Conservation (phyloP, 306 rosid species). For the Senna tora region DNA sequence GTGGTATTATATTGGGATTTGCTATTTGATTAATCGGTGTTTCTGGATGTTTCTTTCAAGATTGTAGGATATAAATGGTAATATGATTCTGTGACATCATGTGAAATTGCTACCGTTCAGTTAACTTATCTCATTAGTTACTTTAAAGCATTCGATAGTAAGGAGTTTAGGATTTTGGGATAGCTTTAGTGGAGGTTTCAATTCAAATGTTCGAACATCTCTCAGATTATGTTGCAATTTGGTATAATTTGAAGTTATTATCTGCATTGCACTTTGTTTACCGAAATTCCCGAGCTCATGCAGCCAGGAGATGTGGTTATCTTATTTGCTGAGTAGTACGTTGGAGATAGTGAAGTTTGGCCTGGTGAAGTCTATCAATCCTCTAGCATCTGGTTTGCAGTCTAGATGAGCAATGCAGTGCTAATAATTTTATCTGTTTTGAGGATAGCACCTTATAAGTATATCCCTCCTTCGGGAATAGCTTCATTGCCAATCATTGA, state of each 20-base stretch:
- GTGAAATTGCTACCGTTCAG: background rate
- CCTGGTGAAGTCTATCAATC: slow-evolving; percentile 1
- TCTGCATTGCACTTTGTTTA: background rate
- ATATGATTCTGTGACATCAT: background rate
- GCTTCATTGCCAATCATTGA: slow-evolving; percentile 14
- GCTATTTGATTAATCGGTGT: background rate
- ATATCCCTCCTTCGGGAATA: background rate
- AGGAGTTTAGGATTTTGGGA: background rate
- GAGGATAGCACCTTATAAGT: background rate
- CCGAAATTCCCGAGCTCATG: background rate
- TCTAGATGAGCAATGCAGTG: slow-evolving; percentile 22
- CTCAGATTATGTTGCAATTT: background rate
- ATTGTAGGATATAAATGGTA: background rate
- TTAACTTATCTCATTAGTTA: background rate
- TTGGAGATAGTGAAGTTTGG: background rate
- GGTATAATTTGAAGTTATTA: background rate
- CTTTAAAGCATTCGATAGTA: background rate
- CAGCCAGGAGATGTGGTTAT: slow-evolving; percentile 13
- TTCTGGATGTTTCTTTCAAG: background rate
- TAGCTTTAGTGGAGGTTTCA: background rate
- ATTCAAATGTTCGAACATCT: background rate
- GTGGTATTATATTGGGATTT: background rate
- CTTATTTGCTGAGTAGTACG: slow-evolving; percentile 11
- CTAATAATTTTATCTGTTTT: background rate
- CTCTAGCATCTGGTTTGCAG: slow-evolving; percentile 1